phyloP scores from a whole-genome alignment of 345 rosid genomes.

The Melaleuca quinquenervia region DNA sequence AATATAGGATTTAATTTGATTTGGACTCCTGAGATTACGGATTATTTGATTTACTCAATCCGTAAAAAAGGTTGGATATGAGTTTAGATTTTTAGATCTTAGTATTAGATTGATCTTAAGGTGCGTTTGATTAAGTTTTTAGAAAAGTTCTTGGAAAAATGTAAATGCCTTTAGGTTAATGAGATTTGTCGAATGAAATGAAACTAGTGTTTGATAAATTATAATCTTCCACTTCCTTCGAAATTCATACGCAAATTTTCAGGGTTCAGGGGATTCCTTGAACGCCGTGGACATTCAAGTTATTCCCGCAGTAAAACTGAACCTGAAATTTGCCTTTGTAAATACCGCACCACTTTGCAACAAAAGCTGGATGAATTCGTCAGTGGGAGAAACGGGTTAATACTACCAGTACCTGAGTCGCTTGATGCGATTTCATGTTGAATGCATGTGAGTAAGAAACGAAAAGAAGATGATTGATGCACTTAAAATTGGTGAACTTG shows the following conservation, averaged over 20 bases:
- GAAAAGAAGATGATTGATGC: neutral
- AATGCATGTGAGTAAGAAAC: neutral
- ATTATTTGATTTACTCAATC: too few relatives aligned
- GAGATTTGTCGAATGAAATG: too few relatives aligned
- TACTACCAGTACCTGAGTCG: neutral
- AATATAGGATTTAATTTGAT: too few relatives aligned
- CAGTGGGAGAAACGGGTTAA: neutral
- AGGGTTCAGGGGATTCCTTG: neutral
- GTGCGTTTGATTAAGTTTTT: too few relatives aligned
- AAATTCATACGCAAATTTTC: neutral
- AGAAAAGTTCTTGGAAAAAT: too few relatives aligned
- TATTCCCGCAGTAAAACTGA: neutral
- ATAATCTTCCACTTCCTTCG: neutral
- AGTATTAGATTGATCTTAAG: too few relatives aligned
- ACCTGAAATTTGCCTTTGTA: neutral
- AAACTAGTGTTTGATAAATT: too few relatives aligned
- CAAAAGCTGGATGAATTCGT: neutral
- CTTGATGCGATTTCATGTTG: neutral
- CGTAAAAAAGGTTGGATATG: too few relatives aligned
- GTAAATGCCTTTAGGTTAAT: too few relatives aligned
- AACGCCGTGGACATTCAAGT: neutral
- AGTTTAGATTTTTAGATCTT: too few relatives aligned
- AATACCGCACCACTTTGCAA: neutral
- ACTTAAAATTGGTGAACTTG: too few relatives aligned
- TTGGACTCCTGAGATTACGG: too few relatives aligned